Percentiles rank a stretch among this genome's conserved stretches.
Conservation (phyloP, 2,329 filamentous ascomycete species). For the Bipolaris cookei region DNA sequence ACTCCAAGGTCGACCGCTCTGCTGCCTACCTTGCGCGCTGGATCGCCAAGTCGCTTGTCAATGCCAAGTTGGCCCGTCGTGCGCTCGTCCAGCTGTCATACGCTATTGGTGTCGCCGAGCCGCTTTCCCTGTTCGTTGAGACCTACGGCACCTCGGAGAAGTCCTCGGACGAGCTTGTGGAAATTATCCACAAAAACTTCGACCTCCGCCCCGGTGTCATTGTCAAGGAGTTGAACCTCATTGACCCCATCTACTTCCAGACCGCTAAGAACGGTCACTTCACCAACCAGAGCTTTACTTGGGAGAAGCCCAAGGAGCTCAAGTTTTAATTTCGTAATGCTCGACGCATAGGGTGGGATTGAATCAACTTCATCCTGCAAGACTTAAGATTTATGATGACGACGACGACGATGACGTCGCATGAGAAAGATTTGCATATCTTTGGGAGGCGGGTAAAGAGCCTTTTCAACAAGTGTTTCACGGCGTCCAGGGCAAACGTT, state of each 20-base stretch:
- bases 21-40: constrained; percentile 97
- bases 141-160: constrained; percentile 93
- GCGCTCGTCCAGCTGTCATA: constrained; percentile 97
- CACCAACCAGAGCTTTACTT: constrained; percentile 96
- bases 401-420: constrained; percentile 25
- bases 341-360: constrained; percentile 44
- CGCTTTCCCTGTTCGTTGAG: constrained; percentile 97
- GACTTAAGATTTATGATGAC: constrained; percentile 27
- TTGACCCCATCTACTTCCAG: constrained; percentile 96
- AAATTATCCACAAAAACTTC: constrained; percentile 96
- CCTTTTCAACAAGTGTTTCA: constrained; percentile 51
- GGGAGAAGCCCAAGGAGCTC: constrained; percentile 97
- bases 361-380: constrained; percentile 51
- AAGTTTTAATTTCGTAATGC: constrained; percentile 70
- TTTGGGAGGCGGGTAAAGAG: constrained; percentile 41
- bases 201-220: constrained; percentile 98
- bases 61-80: constrained; percentile 86
- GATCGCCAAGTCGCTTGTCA: constrained; percentile 98
- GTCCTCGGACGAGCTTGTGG: constrained; percentile 88
- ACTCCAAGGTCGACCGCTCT: constrained; percentile 99
- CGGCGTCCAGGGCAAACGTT: constrained; percentile 43
- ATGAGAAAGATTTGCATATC: constrained; percentile 46
- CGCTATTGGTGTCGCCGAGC: constrained; percentile 98
- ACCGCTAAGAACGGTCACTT: constrained; percentile 99
- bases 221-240: constrained; percentile 93